Percentiles rank a stretch among this genome's conserved stretches.
Evolutionary conservation across 805 yeast species (phyloP).

Genomic region (Wickerhamomyces rabaulensis): DNA sequence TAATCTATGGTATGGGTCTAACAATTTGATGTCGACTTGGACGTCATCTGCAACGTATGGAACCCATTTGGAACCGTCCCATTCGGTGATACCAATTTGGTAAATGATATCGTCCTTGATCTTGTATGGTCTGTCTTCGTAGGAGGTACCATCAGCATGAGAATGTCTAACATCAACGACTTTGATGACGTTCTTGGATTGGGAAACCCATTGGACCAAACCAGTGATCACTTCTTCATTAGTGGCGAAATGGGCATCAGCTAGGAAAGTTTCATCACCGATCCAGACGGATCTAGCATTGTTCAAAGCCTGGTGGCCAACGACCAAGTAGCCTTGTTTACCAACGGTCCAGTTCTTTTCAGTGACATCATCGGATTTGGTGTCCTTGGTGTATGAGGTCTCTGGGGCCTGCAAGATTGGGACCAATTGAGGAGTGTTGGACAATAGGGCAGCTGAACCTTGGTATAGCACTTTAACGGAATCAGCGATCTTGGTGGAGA

Average conservation of each 20-base stretch:
- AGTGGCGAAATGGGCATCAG: slow-evolving; percentile 27
- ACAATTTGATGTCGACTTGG: slow-evolving; percentile 82
- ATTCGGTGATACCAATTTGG: slow-evolving; percentile 40
- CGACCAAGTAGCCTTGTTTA: slow-evolving; percentile 68
- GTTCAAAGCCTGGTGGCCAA: slow-evolving; percentile 71
- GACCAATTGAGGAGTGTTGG: slow-evolving; percentile 61
- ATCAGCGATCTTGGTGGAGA: background rate
- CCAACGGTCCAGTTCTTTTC: slow-evolving; percentile 72
- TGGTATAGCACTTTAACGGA: slow-evolving; percentile 26
- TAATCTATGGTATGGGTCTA: slow-evolving; percentile 92
- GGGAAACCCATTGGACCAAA: slow-evolving; percentile 68
- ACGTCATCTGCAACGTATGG: slow-evolving; percentile 61
- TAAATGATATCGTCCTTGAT: slow-evolving; percentile 68
- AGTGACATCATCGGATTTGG: slow-evolving; percentile 39
- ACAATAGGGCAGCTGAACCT: slow-evolving; percentile 67
- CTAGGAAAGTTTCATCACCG: slow-evolving; percentile 60
- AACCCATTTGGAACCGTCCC: slow-evolving; percentile 57
- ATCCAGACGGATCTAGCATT: slow-evolving; percentile 80
- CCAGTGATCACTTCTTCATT: slow-evolving; percentile 39
- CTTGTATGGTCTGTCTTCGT: slow-evolving; percentile 51
- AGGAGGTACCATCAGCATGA: slow-evolving; percentile 38
- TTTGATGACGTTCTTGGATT: slow-evolving; percentile 58
- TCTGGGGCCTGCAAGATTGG: slow-evolving; percentile 67
- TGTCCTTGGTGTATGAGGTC: slow-evolving; percentile 53
- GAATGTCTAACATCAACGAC: slow-evolving; percentile 49